Evolutionary conservation across 345 rosid genomes (phyloP).

Genomic region (Raphanus raphanistrum): DNA sequence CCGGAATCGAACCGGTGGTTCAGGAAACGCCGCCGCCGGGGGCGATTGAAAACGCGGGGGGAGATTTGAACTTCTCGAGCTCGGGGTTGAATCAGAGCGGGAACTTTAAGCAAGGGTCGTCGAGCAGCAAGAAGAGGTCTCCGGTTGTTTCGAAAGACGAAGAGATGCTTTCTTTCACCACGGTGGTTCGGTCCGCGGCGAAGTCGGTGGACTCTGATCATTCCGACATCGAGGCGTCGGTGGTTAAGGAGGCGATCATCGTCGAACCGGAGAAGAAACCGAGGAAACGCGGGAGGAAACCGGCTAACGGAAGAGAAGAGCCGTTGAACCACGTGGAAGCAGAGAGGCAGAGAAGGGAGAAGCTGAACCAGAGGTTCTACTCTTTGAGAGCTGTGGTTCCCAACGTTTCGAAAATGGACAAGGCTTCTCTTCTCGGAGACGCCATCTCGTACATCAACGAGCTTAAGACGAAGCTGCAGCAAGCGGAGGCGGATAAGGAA

Average conservation of each 20-base stretch:
- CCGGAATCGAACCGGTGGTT: slow-evolving; percentile 41
- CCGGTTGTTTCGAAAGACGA: slow-evolving; percentile 62
- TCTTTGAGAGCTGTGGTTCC: slow-evolving; percentile 96
- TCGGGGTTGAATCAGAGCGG: slow-evolving; percentile 39
- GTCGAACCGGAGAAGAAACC: slow-evolving; percentile 89
- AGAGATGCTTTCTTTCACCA: slow-evolving; percentile 85
- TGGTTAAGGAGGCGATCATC: slow-evolving; percentile 74
- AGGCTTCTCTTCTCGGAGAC: slow-evolving; percentile 93
- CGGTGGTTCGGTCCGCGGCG: slow-evolving; percentile 56
- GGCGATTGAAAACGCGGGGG: neutral
- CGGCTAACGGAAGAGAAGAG: slow-evolving; percentile 98
- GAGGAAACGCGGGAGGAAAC: slow-evolving; percentile 89
- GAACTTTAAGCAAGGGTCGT: slow-evolving; percentile 53
- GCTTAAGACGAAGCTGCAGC: slow-evolving; percentile 72
- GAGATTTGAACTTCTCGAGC: slow-evolving; percentile 59
- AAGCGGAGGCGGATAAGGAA: slow-evolving; percentile 59
- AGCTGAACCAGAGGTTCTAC: slow-evolving; percentile 92
- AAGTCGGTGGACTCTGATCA: slow-evolving; percentile 78
- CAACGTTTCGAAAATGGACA: slow-evolving; percentile 97
- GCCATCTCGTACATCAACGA: slow-evolving; percentile 91
- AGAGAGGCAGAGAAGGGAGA: slow-evolving; percentile 99
- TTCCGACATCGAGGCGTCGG: slow-evolving; percentile 94
- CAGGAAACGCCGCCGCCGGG: slow-evolving; percentile 4
- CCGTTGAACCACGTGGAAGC: slow-evolving; percentile 99
- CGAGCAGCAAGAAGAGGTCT: slow-evolving; percentile 57